These are phyloP conservation scores for Hyphochytrium catenoides DNA, from an alignment of 352 stramenopile species.

Conservation along the genomic window DNA sequence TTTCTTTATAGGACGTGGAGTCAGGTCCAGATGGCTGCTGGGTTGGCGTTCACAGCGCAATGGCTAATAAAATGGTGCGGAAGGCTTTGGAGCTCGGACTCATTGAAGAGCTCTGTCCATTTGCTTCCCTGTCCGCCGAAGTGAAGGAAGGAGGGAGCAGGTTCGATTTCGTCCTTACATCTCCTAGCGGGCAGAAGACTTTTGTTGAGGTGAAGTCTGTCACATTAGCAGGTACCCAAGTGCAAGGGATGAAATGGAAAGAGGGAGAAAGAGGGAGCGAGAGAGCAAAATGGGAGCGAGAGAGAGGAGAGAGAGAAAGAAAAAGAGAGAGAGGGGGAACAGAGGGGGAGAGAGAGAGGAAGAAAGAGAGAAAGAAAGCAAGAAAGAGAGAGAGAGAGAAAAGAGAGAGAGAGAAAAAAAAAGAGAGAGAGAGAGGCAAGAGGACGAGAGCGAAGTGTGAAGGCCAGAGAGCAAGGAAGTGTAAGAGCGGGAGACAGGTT, in stretches of 20 bases:
- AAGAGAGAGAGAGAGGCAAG: no score
- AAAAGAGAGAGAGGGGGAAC: no score
- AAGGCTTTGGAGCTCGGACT: slow-evolving; percentile 25
- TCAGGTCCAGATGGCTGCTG: slow-evolving; percentile 27
- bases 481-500: no score
- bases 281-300: no score
- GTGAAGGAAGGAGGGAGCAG: slow-evolving; percentile 51
- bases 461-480: no score
- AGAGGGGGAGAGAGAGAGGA: no score
- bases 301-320: no score
- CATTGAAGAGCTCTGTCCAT: slow-evolving; percentile 28
- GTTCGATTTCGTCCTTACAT: slow-evolving; percentile 48
- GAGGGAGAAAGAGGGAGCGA: neutral
- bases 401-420: no score
- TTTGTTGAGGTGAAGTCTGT: slow-evolving; percentile 64
- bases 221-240: no score
- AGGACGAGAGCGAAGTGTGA: no score
- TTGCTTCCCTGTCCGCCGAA: slow-evolving; percentile 27
- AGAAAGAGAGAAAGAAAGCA: no score
- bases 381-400: no score
- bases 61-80: slow-evolving; percentile 50
- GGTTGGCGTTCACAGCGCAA: slow-evolving; percentile 44
- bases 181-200: slow-evolving; percentile 18
- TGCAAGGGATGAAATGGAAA: slow-evolving; percentile 2
- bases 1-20: slow-evolving; percentile 29